phyloP scores from a whole-genome alignment of 371 early-diverging fungal genomes.

The Mucor sp. region DNA sequence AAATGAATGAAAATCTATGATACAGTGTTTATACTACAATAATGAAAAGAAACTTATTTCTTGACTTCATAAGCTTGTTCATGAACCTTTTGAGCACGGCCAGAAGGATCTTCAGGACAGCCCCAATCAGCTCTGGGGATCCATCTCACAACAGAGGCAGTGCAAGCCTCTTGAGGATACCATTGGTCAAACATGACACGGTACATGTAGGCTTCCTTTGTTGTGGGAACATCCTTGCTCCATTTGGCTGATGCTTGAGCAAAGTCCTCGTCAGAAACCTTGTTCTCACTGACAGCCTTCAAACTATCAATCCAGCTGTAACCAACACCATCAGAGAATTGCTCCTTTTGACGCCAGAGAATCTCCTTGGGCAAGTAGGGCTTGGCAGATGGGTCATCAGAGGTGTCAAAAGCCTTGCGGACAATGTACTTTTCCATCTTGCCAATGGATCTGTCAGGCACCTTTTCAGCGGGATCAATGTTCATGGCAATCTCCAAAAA shows the following conservation, averaged over 20 bases:
- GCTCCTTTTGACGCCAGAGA: slow-evolving; percentile 98
- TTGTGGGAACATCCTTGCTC: slow-evolving; percentile 88
- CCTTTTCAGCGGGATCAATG: slow-evolving; percentile 79
- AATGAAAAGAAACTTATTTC: slow-evolving; percentile 1
- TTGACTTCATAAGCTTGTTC: slow-evolving; percentile 61
- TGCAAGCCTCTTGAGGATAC: slow-evolving; percentile 90
- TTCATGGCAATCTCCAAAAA: slow-evolving; percentile 91
- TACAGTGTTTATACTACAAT: slow-evolving; percentile 3
- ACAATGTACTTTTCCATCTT: slow-evolving; percentile 88
- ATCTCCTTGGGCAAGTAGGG: slow-evolving; percentile 91
- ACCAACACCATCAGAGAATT: slow-evolving; percentile 97
- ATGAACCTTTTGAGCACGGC: slow-evolving; percentile 94
- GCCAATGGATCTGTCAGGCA: slow-evolving; percentile 63
- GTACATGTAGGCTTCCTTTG: slow-evolving; percentile 96
- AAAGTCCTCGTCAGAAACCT: slow-evolving; percentile 79
- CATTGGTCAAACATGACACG: slow-evolving; percentile 88
- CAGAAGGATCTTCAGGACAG: slow-evolving; percentile 95
- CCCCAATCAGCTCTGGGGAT: slow-evolving; percentile 97
- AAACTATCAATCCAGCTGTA: slow-evolving; percentile 96
- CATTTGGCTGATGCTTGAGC: slow-evolving; percentile 71
- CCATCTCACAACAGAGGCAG: slow-evolving; percentile 91
- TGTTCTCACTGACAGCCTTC: slow-evolving; percentile 68
- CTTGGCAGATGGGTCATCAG: slow-evolving; percentile 62
- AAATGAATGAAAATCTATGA: background rate
- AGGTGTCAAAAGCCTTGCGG: slow-evolving; percentile 77